Conservation (phyloP, 2,329 filamentous ascomycete species). For the Cytospora paraplurivora region DNA sequence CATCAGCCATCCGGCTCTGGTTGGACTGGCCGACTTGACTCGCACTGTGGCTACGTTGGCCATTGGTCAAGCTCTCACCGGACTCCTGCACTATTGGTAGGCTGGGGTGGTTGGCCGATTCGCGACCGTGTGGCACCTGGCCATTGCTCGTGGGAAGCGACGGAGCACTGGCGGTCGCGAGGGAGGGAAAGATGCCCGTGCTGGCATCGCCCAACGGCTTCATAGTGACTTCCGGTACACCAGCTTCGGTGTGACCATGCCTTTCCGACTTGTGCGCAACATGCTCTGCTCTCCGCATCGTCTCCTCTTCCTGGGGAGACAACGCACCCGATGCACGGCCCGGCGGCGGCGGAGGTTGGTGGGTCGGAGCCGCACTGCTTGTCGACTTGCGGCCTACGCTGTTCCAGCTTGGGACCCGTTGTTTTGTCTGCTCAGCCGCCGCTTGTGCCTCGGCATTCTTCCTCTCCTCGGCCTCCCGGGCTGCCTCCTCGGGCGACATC, state of each 20-base stretch:
- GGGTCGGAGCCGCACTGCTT: constrained; percentile 47
- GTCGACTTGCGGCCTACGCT: constrained; percentile 37
- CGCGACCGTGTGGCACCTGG: constrained; percentile 38
- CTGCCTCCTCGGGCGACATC: constrained; percentile 83
- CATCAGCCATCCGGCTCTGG: constrained; percentile 37
- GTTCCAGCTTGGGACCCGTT: constrained; percentile 44
- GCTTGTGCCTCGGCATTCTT: constrained; percentile 54
- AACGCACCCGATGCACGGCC: constrained; percentile 33
- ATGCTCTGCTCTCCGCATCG: constrained; percentile 44
- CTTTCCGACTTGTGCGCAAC: constrained; percentile 42
- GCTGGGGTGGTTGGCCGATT: constrained; percentile 55
- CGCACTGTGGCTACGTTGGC: constrained; percentile 56
- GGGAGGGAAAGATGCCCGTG: constrained; percentile 27
- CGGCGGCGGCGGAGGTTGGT: constrained; percentile 48
- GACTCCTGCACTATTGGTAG: constrained; percentile 89
- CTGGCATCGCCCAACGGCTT: constrained; percentile 37
- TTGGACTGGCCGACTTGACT: constrained; percentile 35
- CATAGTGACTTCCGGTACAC: constrained; percentile 65
- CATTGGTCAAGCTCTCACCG: constrained; percentile 72
- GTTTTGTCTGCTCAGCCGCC: constrained; percentile 37
- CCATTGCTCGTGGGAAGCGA: constrained; percentile 27
- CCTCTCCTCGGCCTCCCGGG: constrained; percentile 62
- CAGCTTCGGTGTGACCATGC: constrained; percentile 43
- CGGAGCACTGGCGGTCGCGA: constrained; percentile 29
- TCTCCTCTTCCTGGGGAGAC: constrained; percentile 45